phyloP scores from a whole-genome alignment of 2,329 filamentous ascomycete genomes.

The Pyrenochaeta sp. region DNA sequence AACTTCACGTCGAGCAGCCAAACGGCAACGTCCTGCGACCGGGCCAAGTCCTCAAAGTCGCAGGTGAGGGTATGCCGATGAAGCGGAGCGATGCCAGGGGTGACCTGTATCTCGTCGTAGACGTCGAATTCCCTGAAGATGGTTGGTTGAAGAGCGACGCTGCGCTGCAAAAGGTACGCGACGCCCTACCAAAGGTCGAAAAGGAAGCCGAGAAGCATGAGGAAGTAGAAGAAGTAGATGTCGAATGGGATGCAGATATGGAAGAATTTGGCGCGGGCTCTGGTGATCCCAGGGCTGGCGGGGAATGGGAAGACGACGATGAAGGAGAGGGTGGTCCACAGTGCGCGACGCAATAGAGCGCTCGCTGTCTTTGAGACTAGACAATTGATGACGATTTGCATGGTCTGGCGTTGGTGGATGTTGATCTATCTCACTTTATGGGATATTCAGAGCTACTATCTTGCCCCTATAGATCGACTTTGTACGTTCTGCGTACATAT shows the following conservation, averaged over 20 bases:
- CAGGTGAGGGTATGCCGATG: constrained; percentile 91
- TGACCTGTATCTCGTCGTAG: constrained; percentile 85
- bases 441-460: background rate
- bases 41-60: constrained; percentile 83
- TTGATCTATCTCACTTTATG: background rate
- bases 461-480: background rate
- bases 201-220: constrained; percentile 68
- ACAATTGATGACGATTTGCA: constrained; percentile 33
- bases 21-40: constrained; percentile 81
- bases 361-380: background rate
- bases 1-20: constrained; percentile 75
- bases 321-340: constrained; percentile 69
- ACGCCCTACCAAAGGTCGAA: constrained; percentile 73
- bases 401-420: constrained; percentile 32
- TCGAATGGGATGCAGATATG: constrained; percentile 81
- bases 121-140: constrained; percentile 87
- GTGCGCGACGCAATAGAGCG: constrained; percentile 73
- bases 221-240: constrained; percentile 84
- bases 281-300: constrained; percentile 71
- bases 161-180: constrained; percentile 73
- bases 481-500: background rate
- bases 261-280: constrained; percentile 82
- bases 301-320: constrained; percentile 76
- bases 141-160: constrained; percentile 79
- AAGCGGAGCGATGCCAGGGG: constrained; percentile 86